These are phyloP conservation scores for Aspergillus sp. DNA, from an alignment of 2,329 filamentous ascomycete genomes.

Conservation along the genomic window DNA sequence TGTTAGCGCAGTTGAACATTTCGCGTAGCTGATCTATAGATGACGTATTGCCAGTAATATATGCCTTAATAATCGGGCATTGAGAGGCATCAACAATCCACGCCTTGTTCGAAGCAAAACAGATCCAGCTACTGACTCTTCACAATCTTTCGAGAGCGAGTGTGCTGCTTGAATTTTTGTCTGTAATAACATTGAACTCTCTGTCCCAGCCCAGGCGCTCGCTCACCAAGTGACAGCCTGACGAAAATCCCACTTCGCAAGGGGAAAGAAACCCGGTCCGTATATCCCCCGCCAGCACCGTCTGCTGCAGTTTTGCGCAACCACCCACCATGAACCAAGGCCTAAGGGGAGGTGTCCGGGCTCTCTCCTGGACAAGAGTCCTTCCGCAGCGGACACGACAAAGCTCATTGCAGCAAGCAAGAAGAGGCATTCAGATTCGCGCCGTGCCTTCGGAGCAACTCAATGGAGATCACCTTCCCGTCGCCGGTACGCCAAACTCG, in stretches of 20 bases:
- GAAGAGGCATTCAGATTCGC: conserved; percentile 40
- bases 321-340: conserved; percentile 25
- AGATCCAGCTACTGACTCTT: no score
- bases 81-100: no score
- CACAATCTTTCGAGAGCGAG: no score
- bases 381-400: conserved; percentile 20
- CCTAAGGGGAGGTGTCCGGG: conserved; percentile 29
- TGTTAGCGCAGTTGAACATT: no score
- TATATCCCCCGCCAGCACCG: conserved; percentile 6
- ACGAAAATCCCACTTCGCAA: conserved; percentile 7
- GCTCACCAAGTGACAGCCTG: no score
- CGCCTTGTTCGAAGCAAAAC: no score
- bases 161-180: no score
- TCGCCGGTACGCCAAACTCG: conserved; percentile 31
- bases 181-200: no score
- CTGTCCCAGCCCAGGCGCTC: no score
- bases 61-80: no score
- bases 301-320: conserved; percentile 1
- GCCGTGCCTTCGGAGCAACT: conserved; percentile 35
- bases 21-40: no score
- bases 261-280: conserved; percentile 14
- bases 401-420: conserved; percentile 21
- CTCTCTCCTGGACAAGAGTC: conserved; percentile 27
- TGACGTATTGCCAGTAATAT: no score
- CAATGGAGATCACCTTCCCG: conserved; percentile 31